Percentiles rank a stretch among this genome's conserved stretches.
Evolutionary conservation across 768 basidiomycete genomes (phyloP).

Genomic region (Trametes cingulata): DNA sequence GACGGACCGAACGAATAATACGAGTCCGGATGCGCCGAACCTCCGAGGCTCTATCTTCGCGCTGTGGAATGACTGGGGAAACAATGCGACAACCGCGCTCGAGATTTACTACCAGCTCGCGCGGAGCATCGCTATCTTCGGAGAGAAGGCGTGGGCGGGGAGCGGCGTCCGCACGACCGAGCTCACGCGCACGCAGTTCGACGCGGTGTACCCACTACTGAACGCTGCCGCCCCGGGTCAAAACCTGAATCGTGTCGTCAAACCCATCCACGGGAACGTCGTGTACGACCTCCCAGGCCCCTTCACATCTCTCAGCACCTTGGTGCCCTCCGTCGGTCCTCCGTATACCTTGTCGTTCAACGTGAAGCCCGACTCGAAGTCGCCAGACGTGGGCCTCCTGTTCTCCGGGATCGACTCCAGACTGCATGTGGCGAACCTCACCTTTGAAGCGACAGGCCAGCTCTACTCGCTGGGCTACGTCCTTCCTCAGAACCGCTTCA

Average conservation of each 20-base stretch:
- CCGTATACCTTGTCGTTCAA: slow-evolving; percentile 45
- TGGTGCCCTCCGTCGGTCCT: slow-evolving; percentile 42
- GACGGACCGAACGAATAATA: slow-evolving; percentile 30
- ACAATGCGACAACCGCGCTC: slow-evolving; percentile 45
- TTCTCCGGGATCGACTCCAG: slow-evolving; percentile 40
- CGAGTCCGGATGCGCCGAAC: slow-evolving; percentile 19
- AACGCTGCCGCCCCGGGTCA: slow-evolving; percentile 44
- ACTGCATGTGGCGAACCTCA: slow-evolving; percentile 39
- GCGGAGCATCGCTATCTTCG: slow-evolving; percentile 41
- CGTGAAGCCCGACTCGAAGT: slow-evolving; percentile 33
- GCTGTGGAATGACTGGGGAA: slow-evolving; percentile 44
- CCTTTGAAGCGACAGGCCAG: slow-evolving; percentile 40
- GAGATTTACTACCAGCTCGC: slow-evolving; percentile 47
- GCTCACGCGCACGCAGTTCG: slow-evolving; percentile 39
- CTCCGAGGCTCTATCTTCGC: slow-evolving; percentile 31
- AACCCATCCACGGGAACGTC: slow-evolving; percentile 29
- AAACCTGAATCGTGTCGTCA: slow-evolving; percentile 44
- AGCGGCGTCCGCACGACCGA: slow-evolving; percentile 37
- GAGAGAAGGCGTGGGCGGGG: slow-evolving; percentile 47
- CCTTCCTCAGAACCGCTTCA: slow-evolving; percentile 34
- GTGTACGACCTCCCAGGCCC: slow-evolving; percentile 32
- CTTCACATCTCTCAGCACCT: slow-evolving; percentile 26
- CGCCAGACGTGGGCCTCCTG: slow-evolving; percentile 25
- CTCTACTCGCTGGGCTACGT: slow-evolving; percentile 38
- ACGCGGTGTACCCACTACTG: slow-evolving; percentile 36